phyloP scores from a whole-genome alignment of 768 basidiomycete genomes.

The Auriscalpium orientale region DNA sequence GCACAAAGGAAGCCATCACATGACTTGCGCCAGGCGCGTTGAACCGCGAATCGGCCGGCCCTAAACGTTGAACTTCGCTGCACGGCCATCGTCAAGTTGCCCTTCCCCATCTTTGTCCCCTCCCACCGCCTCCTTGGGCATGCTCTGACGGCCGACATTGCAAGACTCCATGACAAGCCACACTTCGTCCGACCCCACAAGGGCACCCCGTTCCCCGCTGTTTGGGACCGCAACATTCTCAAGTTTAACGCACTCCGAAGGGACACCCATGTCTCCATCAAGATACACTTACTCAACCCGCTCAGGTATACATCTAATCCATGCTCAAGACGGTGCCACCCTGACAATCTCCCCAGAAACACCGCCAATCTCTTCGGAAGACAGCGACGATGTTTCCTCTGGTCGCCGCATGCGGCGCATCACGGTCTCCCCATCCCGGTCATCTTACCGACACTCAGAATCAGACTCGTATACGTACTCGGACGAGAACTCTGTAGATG shows the following conservation, averaged over 20 bases:
- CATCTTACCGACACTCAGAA: neutral
- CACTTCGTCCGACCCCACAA: slow-evolving; percentile 23
- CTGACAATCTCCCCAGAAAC: slow-evolving; percentile 6
- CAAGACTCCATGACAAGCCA: slow-evolving; percentile 30
- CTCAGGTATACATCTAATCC: slow-evolving; percentile 34
- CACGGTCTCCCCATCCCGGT: slow-evolving; percentile 16
- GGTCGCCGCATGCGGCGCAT: slow-evolving; percentile 17
- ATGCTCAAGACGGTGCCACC: slow-evolving; percentile 2
- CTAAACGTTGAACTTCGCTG: slow-evolving; percentile 28
- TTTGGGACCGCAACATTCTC: slow-evolving; percentile 55
- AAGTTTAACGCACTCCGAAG: slow-evolving; percentile 39
- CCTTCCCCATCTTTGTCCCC: slow-evolving; percentile 15
- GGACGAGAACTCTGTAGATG: slow-evolving; percentile 43
- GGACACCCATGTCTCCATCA: slow-evolving; percentile 50
- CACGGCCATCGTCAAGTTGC: slow-evolving; percentile 30
- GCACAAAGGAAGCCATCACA: neutral
- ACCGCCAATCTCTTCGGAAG: slow-evolving; percentile 3
- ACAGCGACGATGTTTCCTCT: slow-evolving; percentile 12
- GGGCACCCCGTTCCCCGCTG: slow-evolving; percentile 47
- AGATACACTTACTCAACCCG: slow-evolving; percentile 48
- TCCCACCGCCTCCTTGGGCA: slow-evolving; percentile 4
- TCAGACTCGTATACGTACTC: slow-evolving; percentile 32
- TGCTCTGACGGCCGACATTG: slow-evolving; percentile 20
- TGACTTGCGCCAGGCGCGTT: slow-evolving; percentile 17
- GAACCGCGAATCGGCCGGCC: slow-evolving; percentile 30